Conservation (phyloP, 352 stramenopile genomes). For the Pythium phragmiticola region DNA sequence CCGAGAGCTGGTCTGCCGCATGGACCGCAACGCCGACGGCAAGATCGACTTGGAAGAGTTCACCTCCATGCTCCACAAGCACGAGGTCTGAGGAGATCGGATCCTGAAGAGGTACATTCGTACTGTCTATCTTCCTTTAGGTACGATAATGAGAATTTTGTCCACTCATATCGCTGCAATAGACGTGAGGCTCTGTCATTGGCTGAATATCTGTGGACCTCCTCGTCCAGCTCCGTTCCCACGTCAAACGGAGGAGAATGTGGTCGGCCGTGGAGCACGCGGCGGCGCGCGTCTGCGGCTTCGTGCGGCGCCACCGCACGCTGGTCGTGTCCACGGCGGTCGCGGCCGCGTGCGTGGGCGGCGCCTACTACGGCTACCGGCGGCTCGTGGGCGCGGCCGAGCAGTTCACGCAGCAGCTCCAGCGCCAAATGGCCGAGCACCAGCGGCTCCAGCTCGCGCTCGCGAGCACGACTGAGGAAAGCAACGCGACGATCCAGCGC, state of each 20-base stretch:
- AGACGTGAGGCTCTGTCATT: not conserved
- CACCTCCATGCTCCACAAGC: conserved; percentile 68
- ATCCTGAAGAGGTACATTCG: not conserved
- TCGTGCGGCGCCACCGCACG: conserved; percentile 68
- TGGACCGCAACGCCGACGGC: conserved; percentile 70
- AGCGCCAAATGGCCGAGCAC: conserved; percentile 72
- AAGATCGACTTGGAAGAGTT: conserved; percentile 80
- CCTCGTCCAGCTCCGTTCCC: not conserved
- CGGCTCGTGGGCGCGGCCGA: conserved; percentile 67
- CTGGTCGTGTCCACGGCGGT: conserved; percentile 54
- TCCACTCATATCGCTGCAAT: not conserved
- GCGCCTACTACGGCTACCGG: conserved; percentile 67
- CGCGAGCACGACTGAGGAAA: conserved; percentile 72
- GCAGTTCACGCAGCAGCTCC: conserved; percentile 65
- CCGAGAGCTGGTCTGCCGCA: conserved; percentile 70
- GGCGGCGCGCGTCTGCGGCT: conserved; percentile 49
- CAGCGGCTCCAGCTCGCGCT: conserved; percentile 73
- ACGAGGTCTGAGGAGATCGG: conserved; percentile 45
- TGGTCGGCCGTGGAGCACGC: conserved; percentile 70
- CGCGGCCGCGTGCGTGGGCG: conserved; percentile 45
- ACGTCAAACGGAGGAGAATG: conserved; percentile 30
- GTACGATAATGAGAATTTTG: not conserved
- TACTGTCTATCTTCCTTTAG: not conserved
- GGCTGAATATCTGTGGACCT: not conserved
- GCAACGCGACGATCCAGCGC: conserved; percentile 66